Evolutionary conservation across 1,139 yeast genomes (phyloP), one percentile per base, ranked within the genome.

Genomic region (Taiozyma sp.): DNA sequence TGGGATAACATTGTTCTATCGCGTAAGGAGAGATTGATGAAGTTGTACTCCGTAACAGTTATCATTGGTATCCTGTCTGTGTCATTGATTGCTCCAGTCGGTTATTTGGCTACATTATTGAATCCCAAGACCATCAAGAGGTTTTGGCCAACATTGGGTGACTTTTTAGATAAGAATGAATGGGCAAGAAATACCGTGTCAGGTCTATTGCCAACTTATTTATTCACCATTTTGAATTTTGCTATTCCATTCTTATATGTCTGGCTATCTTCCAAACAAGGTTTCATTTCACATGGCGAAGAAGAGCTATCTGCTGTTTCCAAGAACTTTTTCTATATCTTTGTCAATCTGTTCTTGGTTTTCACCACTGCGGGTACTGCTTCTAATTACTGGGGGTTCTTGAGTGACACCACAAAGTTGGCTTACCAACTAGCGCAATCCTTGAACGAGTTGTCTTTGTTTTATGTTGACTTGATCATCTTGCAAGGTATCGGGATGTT

Each of bases 291-390:
- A 19, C 80, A 85, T 60, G 85, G 90, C 50, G 95, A 85, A 55
- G 86, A 84, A 56, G 93, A 86, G 63, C 66, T 85, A 29, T 82
- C 90, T 1, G 78, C 88, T 26, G 84, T 86, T 7, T 82, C 87
- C 50, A 86, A 86, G 63, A 86, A 86, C 65, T 86, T 85, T 66
- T 86, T 86, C 60, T 86, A 84, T 66, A 83, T 85, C 35, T 86
- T 86, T 66, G 88, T 86, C 57, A 85, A 85, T 63, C 75, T 86
- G 72, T 86, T 86, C 62, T 72, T 86, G 62, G 90, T 86, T 22
- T 86, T 86, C 68, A 85, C 91, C 5, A 77, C 86, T 62, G 87
- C 90, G 1, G 95, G 95, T 59, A 85, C 95, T 0, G 86, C 87
- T 14, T 80, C 87, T 51, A 84, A 83, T 63, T 83, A 81, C 58